Evolutionary conservation across 2,329 filamentous ascomycete genomes (phyloP), one percentile per base, ranked within the genome.

Genomic region (Huntiella bhutanensis): DNA sequence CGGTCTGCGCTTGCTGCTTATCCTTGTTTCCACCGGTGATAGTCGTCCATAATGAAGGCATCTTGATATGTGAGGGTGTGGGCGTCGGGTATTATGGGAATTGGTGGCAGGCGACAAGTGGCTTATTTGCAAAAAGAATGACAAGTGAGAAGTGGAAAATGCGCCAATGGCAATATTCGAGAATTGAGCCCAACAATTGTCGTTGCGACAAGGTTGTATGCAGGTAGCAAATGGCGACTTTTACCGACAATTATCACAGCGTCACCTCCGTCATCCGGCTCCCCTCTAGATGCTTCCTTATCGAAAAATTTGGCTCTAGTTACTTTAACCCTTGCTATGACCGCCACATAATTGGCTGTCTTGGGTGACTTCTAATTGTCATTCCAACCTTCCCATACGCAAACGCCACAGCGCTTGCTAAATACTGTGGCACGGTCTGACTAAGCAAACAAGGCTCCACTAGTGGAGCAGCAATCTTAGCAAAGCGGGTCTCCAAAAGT

Each of bases 11-110:
- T 40, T 62, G 61, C 36, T 64, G 59, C 49, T 57, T 56, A 34
- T 59, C 58, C 57, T 67, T 70, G 62, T 71, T 74, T 60, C 69
- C 69, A 55, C 71, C 69, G n/a, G 72, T 75, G 55, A 77, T 64
- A 53, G 73, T 66, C 57, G 73, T 71, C 73, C 73, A 77, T 57
- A 77, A 62, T 41, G 70, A 70, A 46, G 71, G 69, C 70, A 75
- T 75, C 51, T 46, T 47, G 48, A 37, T 41, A 28, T 33, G 22
- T 48, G 19, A 35, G 36, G 16, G 22, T 36, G 37, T 43, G 15
- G 34, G 15, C 11, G 34, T 36, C 11, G 34, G 17, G 17, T 19
- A 36, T 36, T n/a, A 36, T 28, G 22, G 22, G 22, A 10, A 28
- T 28, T 28, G 17, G 17, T 19, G 17, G 17, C 17, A 19, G 17